Evolutionary conservation across 2,329 filamentous ascomycete species (phyloP).

Genomic region (Diaporthe amygdali): DNA sequence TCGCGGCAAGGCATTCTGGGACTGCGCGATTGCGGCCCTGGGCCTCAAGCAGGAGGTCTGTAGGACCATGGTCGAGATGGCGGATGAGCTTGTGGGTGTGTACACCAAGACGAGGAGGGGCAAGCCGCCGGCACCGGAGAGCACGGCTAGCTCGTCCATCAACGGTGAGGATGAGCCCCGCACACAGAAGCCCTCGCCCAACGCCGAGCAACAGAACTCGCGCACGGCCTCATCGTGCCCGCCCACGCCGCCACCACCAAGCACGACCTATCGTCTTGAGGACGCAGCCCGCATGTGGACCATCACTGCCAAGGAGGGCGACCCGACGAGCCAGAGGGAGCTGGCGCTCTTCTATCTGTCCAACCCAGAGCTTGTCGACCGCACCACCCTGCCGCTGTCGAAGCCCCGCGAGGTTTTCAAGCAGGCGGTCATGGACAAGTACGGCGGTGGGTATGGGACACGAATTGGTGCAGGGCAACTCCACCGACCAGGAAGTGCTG

Average conservation of each 20-base stretch:
- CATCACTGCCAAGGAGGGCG: slow-evolving; percentile 91
- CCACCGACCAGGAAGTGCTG: slow-evolving; percentile 26
- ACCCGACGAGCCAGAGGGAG: slow-evolving; percentile 88
- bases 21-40: slow-evolving; percentile 87
- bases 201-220: slow-evolving; percentile 22
- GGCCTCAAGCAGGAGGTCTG: slow-evolving; percentile 87
- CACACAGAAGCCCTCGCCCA: slow-evolving; percentile 20
- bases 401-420: slow-evolving; percentile 90
- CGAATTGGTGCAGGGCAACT: slow-evolving; percentile 28
- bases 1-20: slow-evolving; percentile 82
- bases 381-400: slow-evolving; percentile 82
- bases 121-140: slow-evolving; percentile 33
- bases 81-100: slow-evolving; percentile 59
- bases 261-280: slow-evolving; percentile 71
- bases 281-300: slow-evolving; percentile 91
- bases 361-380: slow-evolving; percentile 82
- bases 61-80: slow-evolving; percentile 74
- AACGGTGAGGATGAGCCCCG: slow-evolving; percentile 34
- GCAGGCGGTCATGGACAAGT: slow-evolving; percentile 79
- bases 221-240: slow-evolving; percentile 40
- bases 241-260: slow-evolving; percentile 51
- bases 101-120: slow-evolving; percentile 68
- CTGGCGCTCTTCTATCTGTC: slow-evolving; percentile 92
- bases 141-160: slow-evolving; percentile 23
- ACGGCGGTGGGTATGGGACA: slow-evolving; percentile 46